These are phyloP conservation scores for Lodderomyces pseudojiufengensis DNA, from an alignment of 1,139 yeast genomes.

Conservation along the genomic window DNA sequence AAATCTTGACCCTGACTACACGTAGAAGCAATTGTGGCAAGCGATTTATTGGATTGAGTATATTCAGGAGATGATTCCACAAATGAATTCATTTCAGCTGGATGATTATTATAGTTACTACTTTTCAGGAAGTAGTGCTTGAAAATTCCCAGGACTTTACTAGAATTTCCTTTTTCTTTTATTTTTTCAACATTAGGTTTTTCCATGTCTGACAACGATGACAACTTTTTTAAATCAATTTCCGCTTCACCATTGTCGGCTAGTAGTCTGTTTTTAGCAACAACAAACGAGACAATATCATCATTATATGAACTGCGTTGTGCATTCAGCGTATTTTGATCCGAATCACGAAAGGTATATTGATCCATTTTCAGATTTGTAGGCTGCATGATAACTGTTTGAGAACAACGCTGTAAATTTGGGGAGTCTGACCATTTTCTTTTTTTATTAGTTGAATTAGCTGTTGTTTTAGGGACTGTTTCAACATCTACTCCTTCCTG, in stretches of 20 bases:
- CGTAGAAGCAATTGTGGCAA: no score
- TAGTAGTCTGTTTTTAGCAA: constrained; percentile 1
- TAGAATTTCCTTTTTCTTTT: neutral
- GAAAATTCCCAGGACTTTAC: neutral
- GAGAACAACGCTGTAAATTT: no score
- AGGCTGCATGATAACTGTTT: no score
- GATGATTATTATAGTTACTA: no score
- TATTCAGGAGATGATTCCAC: no score
- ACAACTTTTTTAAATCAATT: neutral
- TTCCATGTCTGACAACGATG: neutral
- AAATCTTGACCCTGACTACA: no score
- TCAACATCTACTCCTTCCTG: neutral
- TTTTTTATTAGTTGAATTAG: no score
- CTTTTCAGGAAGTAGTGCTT: neutral
- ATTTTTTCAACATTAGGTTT: neutral
- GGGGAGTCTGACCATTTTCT: no score
- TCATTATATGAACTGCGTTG: neutral
- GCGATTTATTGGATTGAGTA: no score
- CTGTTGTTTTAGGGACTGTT: no score
- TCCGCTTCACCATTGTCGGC: neutral
- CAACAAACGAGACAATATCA: constrained; percentile 1
- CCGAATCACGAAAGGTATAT: neutral
- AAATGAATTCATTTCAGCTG: no score
- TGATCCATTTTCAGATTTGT: neutral
- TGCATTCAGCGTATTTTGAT: neutral